Conservation (phyloP, 139 green algal species). For the Astrephomene gubernaculifera region DNA sequence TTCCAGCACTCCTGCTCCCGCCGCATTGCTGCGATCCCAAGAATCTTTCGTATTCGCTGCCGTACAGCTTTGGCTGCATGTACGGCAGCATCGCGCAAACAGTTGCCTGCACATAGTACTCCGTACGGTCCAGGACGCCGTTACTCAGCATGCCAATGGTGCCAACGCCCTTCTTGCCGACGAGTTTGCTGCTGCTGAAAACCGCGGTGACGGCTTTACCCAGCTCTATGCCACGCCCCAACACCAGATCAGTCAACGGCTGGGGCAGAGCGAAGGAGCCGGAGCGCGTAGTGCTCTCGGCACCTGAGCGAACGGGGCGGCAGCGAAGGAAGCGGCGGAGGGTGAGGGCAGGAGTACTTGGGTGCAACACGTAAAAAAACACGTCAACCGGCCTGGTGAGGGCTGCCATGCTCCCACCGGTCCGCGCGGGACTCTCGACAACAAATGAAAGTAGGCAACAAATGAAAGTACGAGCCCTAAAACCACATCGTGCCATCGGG, state of each 20-base stretch:
- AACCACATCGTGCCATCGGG: not conserved
- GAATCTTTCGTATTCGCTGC: not conserved
- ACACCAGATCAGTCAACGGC: conserved; percentile 5
- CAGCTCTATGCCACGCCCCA: conserved; percentile 25
- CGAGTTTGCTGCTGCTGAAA: conserved; percentile 48
- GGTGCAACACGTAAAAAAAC: not conserved
- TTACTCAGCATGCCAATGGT: conserved; percentile 53
- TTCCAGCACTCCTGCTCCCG: too few species aligned
- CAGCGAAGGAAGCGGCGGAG: not conserved
- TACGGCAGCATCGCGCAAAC: conserved; percentile 51
- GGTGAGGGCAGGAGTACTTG: not conserved
- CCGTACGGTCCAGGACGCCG: conserved; percentile 43
- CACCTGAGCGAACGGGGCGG: not conserved
- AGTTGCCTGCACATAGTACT: conserved; percentile 51
- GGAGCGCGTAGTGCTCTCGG: conserved; percentile 39
- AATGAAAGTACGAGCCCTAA: not conserved
- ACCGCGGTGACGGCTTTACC: conserved; percentile 29
- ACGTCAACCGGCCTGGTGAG: not conserved
- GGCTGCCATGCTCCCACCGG: not conserved
- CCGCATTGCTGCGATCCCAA: too few species aligned
- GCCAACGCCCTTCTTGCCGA: conserved; percentile 51
- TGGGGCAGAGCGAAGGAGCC: conserved; percentile 39
- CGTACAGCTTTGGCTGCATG: conserved; percentile 47
- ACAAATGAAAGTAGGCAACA: not conserved
- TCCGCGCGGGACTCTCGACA: too few species aligned